A percentile compares a stretch with the other conserved stretches of the same genome.
These are phyloP conservation scores for Cyclospora cayetanensis DNA, from an alignment of 169 alveolate species.

Conservation along the genomic window DNA sequence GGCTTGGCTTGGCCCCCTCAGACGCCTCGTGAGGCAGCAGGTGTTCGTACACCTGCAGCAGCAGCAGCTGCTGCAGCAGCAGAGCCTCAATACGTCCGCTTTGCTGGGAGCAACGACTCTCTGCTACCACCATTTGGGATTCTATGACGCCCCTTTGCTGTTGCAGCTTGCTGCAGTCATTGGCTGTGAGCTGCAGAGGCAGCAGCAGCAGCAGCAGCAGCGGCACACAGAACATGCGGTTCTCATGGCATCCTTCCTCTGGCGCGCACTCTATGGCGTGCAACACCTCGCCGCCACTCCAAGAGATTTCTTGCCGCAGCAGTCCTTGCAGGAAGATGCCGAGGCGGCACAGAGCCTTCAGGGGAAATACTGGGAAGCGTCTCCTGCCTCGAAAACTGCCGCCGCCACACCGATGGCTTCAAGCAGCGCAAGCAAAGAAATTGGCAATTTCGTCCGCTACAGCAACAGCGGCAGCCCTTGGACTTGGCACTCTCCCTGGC, in stretches of 20 bases:
- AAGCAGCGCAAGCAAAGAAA: conserved; percentile 18
- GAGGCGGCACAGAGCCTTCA: not conserved
- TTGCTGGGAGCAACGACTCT: conserved; percentile 18
- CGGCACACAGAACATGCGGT: not conserved
- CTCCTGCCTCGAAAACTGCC: not conserved
- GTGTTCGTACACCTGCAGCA: conserved; percentile 9
- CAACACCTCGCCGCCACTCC: conserved; percentile 48
- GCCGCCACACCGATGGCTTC: not conserved
- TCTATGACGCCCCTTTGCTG: conserved; percentile 55
- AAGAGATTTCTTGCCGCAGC: conserved; percentile 34
- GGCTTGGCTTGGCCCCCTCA: conserved; percentile 36
- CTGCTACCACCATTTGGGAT: conserved; percentile 36
- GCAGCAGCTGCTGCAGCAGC: conserved; percentile 42
- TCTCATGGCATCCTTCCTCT: not conserved
- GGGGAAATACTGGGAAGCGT: not conserved
- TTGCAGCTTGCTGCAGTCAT: conserved; percentile 38
- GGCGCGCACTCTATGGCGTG: conserved; percentile 35
- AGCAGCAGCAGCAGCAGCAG: conserved; percentile 17
- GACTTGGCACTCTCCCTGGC: conserved; percentile 34
- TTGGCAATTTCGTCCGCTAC: not conserved
- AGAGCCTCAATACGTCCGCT: not conserved
- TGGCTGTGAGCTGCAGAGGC: conserved; percentile 37
- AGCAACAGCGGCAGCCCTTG: not conserved
- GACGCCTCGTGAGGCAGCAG: conserved; percentile 34
- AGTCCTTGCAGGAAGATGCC: not conserved